phyloP scores from a whole-genome alignment of 192 early-diverging fungal genomes.

The Lobosporangium transversale region DNA sequence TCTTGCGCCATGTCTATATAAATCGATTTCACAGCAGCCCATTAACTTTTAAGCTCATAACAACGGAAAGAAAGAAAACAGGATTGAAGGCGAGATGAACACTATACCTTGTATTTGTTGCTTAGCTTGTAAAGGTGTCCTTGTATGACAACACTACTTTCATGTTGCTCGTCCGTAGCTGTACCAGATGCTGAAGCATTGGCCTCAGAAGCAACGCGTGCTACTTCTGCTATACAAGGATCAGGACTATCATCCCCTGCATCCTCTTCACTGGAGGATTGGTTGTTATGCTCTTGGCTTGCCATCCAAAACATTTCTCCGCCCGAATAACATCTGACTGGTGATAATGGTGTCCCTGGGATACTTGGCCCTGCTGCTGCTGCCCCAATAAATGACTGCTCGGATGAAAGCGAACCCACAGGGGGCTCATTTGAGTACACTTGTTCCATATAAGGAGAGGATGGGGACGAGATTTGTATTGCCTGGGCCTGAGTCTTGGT shows the following conservation, averaged over 20 bases:
- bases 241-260: constrained; percentile 12
- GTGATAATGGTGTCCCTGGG: constrained; percentile 33
- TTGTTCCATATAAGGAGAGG: constrained; percentile 31
- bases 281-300: not conserved
- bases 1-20: constrained; percentile 63
- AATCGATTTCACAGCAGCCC: no score
- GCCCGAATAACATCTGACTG: constrained; percentile 25
- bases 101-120: constrained; percentile 56
- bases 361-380: not conserved
- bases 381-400: constrained; percentile 13
- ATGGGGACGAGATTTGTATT: constrained; percentile 12
- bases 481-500: constrained; percentile 30
- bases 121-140: constrained; percentile 64
- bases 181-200: constrained; percentile 38
- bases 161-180: constrained; percentile 52
- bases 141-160: constrained; percentile 57
- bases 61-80: no score
- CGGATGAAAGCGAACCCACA: constrained; percentile 21
- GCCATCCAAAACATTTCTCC: constrained; percentile 22
- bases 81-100: not conserved
- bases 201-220: constrained; percentile 21
- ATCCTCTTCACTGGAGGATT: constrained; percentile 36
- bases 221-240: constrained; percentile 11
- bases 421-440: constrained; percentile 11
- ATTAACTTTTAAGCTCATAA: not conserved